Conservation (phyloP, 768 basidiomycete genomes). For the Amyloporia xantha region DNA sequence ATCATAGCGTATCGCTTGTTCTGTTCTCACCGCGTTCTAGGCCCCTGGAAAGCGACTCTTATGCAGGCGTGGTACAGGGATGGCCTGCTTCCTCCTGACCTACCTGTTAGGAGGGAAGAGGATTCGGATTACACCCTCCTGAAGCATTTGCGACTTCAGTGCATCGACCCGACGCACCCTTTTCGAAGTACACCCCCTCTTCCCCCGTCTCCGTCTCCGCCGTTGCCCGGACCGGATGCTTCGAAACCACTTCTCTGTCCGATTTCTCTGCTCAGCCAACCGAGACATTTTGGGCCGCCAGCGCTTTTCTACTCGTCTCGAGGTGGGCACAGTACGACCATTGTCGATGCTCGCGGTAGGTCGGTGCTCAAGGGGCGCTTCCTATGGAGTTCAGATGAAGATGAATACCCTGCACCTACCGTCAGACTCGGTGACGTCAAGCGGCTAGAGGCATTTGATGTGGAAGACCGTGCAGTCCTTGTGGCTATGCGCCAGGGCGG, state of each 20-base stretch:
- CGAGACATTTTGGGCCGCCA: conserved; percentile 80
- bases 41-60: conserved; percentile 81
- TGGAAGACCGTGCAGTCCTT: conserved; percentile 66
- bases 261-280: conserved; percentile 72
- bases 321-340: conserved; percentile 84
- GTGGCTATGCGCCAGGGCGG: conserved; percentile 86
- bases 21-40: conserved; percentile 30
- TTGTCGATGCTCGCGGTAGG: conserved; percentile 80
- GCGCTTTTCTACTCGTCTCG: conserved; percentile 83
- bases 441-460: conserved; percentile 77
- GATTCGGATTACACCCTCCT: conserved; percentile 62
- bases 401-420: conserved; percentile 30
- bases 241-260: conserved; percentile 58
- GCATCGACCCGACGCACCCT: conserved; percentile 75
- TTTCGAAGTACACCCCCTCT: conserved; percentile 48
- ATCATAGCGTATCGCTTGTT: neutral
- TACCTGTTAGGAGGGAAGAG: conserved; percentile 74
- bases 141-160: conserved; percentile 70
- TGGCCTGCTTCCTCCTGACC: conserved; percentile 71
- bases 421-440: conserved; percentile 76
- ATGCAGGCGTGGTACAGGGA: conserved; percentile 92
- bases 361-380: conserved; percentile 80
- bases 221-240: conserved; percentile 27
- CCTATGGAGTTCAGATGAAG: conserved; percentile 68
- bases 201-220: conserved; percentile 22